These are phyloP conservation scores for Cytospora paraplurivora DNA, from an alignment of 2,329 filamentous ascomycete species.

Conservation along the genomic window DNA sequence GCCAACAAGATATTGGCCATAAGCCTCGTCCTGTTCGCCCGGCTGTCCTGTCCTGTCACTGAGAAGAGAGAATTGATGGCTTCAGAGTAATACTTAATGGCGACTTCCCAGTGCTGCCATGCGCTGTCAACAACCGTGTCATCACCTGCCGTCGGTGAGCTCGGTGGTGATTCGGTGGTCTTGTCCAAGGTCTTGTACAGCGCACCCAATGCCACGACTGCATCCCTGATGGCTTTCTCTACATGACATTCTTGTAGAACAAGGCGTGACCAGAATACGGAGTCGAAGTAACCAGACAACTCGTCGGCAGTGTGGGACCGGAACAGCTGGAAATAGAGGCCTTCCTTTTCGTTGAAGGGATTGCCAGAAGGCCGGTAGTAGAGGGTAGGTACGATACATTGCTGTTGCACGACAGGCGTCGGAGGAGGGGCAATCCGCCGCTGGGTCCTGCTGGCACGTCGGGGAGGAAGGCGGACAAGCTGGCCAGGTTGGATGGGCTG, in stretches of 20 bases:
- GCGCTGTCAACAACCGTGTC: conserved; percentile 45
- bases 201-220: conserved; percentile 66
- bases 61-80: conserved; percentile 55
- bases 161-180: conserved; percentile 52
- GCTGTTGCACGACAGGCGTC: conserved; percentile 36
- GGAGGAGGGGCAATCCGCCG: conserved; percentile 41
- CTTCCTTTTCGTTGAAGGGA: conserved; percentile 53
- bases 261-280: conserved; percentile 64
- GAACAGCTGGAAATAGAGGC: conserved; percentile 64
- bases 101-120: conserved; percentile 59
- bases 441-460: conserved; percentile 34
- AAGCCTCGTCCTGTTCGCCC: conserved; percentile 56
- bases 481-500: conserved; percentile 32
- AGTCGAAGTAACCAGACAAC: conserved; percentile 68
- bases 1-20: conserved; percentile 67
- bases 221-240: conserved; percentile 63
- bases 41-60: conserved; percentile 45
- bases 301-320: conserved; percentile 62
- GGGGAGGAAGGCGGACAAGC: conserved; percentile 30
- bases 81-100: conserved; percentile 60
- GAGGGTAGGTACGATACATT: conserved; percentile 39
- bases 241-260: conserved; percentile 66
- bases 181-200: conserved; percentile 68
- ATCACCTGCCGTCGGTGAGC: conserved; percentile 44
- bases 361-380: conserved; percentile 50